These are phyloP conservation scores for Miscanthus lutarioriparius DNA, from an alignment of 176 grass and related monocot species.

Conservation along the genomic window DNA sequence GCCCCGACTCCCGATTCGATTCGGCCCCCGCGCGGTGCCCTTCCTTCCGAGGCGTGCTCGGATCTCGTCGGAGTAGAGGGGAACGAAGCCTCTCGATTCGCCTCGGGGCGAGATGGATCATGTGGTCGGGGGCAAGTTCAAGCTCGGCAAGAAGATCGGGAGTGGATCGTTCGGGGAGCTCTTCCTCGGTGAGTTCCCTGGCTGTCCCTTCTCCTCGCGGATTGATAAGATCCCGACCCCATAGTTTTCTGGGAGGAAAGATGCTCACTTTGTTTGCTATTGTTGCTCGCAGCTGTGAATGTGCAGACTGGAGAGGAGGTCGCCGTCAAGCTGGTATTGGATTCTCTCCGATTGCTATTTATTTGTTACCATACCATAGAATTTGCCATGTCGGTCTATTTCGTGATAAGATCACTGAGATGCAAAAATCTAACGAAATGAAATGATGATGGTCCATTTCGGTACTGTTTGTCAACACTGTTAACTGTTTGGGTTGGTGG, in stretches of 20 bases:
- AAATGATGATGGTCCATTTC: not conserved
- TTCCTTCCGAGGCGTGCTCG: not conserved
- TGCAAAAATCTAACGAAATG: not conserved
- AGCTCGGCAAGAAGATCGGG: constrained; percentile 82
- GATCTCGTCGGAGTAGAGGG: constrained; percentile 36
- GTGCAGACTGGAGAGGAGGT: constrained; percentile 74
- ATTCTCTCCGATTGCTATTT: constrained; percentile 8
- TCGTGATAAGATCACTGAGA: not conserved
- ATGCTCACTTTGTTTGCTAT: constrained; percentile 19
- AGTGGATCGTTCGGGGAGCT: constrained; percentile 81
- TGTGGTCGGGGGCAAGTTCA: constrained; percentile 69
- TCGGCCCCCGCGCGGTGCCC: not conserved
- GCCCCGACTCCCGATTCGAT: constrained; percentile 21
- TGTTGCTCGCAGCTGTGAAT: constrained; percentile 56
- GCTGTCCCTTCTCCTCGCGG: not conserved
- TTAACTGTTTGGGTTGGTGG: not conserved
- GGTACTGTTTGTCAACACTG: not conserved
- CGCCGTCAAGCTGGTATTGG: constrained; percentile 73
- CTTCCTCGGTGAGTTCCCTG: constrained; percentile 48
- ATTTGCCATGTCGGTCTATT: not conserved
- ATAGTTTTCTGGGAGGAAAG: not conserved
- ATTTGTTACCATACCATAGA: not conserved
- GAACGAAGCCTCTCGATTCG: not conserved
- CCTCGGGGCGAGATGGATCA: constrained; percentile 48
- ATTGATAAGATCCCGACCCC: not conserved